phyloP scores from a whole-genome alignment of 345 rosid genomes.

The Salix dunnii region DNA sequence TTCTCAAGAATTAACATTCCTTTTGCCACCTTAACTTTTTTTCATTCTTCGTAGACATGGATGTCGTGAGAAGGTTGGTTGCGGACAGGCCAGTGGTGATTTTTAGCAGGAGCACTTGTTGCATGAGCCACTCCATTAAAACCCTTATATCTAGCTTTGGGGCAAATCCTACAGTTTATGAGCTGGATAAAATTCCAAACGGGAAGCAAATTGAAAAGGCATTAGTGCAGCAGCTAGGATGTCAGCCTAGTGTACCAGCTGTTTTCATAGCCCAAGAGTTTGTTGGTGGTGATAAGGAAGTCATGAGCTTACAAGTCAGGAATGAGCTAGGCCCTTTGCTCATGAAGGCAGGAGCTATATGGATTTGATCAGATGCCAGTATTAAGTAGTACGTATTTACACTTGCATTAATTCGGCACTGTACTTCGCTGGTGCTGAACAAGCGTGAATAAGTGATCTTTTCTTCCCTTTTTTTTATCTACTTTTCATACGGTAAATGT shows the following conservation, averaged over 20 bases:
- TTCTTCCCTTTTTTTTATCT: no score
- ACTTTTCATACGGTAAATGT: neutral
- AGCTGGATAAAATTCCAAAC: slow-evolving; percentile 57
- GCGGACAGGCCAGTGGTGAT: slow-evolving; percentile 73
- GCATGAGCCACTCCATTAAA: slow-evolving; percentile 70
- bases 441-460: neutral
- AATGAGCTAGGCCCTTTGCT: slow-evolving; percentile 64
- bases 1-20: neutral
- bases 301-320: slow-evolving; percentile 67
- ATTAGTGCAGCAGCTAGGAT: slow-evolving; percentile 56
- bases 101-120: slow-evolving; percentile 76
- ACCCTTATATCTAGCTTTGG: slow-evolving; percentile 65
- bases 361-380: slow-evolving; percentile 41
- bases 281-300: slow-evolving; percentile 70
- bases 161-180: slow-evolving; percentile 65
- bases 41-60: slow-evolving; percentile 26
- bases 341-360: slow-evolving; percentile 73
- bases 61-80: slow-evolving; percentile 46
- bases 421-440: neutral
- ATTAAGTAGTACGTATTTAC: neutral
- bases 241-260: slow-evolving; percentile 58
- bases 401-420: neutral
- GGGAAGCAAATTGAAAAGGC: slow-evolving; percentile 57
- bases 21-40: neutral
- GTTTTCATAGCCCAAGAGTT: slow-evolving; percentile 76